These are phyloP conservation scores for Asterella californica DNA, from an alignment of 225 moss, liverwort and hornwort species.

Conservation along the genomic window DNA sequence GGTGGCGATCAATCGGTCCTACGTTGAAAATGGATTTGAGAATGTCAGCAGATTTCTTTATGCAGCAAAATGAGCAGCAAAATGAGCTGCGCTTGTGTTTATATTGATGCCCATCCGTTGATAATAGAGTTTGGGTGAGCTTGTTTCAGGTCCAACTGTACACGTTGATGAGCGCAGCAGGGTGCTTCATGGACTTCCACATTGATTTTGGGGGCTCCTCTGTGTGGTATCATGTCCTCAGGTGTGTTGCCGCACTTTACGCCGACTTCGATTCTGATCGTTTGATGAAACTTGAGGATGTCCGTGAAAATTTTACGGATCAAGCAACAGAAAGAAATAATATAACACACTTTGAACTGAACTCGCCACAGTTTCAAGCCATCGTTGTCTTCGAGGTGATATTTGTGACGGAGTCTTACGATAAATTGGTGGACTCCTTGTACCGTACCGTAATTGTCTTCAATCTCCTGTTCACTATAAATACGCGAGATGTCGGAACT, in stretches of 20 bases:
- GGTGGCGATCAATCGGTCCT: not conserved
- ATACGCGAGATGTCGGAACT: too few species aligned
- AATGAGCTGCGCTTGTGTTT: not conserved
- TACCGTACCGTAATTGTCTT: too few species aligned
- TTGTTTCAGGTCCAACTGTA: constrained; percentile 68
- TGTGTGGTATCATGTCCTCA: constrained; percentile 77
- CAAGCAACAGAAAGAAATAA: too few species aligned
- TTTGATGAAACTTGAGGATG: not conserved
- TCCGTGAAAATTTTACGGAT: not conserved
- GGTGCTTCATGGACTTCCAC: constrained; percentile 82
- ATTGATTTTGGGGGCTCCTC: constrained; percentile 79
- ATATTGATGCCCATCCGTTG: not conserved
- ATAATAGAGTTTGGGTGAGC: not conserved
- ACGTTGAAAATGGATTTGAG: not conserved
- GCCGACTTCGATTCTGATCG: not conserved
- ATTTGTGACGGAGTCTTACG: too few species aligned
- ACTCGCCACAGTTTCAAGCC: too few species aligned
- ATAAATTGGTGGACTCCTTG: too few species aligned
- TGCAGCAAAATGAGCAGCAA: not conserved
- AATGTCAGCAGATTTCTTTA: not conserved
- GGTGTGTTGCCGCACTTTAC: constrained; percentile 33
- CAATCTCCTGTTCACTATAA: too few species aligned
- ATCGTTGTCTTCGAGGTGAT: too few species aligned
- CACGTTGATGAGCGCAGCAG: constrained; percentile 61
- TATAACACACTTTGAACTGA: too few species aligned